Percentiles rank a stretch among this genome's conserved stretches.
Conservation (phyloP, 331 rosid genomes). For the Cydonia oblonga region DNA sequence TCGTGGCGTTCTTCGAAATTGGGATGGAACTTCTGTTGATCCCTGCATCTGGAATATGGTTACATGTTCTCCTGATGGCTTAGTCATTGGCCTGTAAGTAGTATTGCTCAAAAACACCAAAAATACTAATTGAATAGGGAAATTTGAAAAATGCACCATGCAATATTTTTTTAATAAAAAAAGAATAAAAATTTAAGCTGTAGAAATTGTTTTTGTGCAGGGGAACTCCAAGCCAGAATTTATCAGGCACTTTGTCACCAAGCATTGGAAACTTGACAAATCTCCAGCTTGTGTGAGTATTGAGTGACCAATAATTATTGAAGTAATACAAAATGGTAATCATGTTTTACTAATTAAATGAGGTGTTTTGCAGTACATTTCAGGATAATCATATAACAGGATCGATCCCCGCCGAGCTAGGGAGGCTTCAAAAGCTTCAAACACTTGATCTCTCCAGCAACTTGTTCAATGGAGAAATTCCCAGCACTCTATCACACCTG, state of each 20-base stretch:
- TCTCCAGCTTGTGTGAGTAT: constrained; percentile 67
- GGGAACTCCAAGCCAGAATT: constrained; percentile 68
- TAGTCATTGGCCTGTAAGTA: constrained; percentile 57
- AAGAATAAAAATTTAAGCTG: background rate
- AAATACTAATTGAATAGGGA: background rate
- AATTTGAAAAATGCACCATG: background rate
- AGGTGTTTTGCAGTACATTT: constrained; percentile 36
- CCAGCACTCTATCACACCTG: constrained; percentile 50
- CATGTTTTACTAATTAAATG: background rate
- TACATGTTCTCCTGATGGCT: constrained; percentile 64
- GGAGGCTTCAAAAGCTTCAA: constrained; percentile 72
- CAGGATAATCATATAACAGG: constrained; percentile 81
- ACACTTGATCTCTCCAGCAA: constrained; percentile 86
- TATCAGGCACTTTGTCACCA: constrained; percentile 79
- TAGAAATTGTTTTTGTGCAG: constrained; percentile 24
- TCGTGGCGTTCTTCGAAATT: constrained; percentile 39
- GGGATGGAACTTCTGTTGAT: constrained; percentile 86
- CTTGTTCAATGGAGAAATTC: constrained; percentile 59
- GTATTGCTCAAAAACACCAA: background rate
- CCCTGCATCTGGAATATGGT: constrained; percentile 89
- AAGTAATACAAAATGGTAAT: background rate
- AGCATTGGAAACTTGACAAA: constrained; percentile 74
- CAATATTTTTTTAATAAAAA: background rate
- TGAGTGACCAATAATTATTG: constrained; percentile 26
- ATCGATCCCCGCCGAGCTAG: constrained; percentile 64